Evolutionary conservation across 495 filamentous ascomycete species (phyloP).

Genomic region (Podospora comata): DNA sequence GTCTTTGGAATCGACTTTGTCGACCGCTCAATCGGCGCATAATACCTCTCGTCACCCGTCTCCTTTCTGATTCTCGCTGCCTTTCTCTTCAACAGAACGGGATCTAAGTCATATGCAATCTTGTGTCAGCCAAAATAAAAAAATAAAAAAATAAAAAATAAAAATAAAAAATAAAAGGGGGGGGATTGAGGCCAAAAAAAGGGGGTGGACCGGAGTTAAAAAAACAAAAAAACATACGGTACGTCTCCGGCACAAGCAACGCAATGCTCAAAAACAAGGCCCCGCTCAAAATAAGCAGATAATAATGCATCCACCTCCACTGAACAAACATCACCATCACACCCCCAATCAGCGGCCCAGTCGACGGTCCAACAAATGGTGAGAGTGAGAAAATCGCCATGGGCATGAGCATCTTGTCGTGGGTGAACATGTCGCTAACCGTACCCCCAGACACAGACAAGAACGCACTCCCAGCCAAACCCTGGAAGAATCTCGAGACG

Average conservation of each 20-base stretch:
- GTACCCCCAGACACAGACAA: slow-evolving; percentile 87
- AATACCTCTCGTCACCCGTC: slow-evolving; percentile 72
- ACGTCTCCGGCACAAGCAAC: slow-evolving; percentile 86
- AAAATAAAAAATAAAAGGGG: not conserved
- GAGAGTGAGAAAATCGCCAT: slow-evolving; percentile 67
- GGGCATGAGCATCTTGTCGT: slow-evolving; percentile 64
- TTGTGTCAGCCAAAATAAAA: not conserved
- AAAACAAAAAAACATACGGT: slow-evolving; percentile 54
- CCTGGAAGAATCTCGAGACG: slow-evolving; percentile 77
- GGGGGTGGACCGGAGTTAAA: not conserved
- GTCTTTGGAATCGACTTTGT: slow-evolving; percentile 68
- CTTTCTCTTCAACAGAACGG: slow-evolving; percentile 70
- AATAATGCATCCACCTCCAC: slow-evolving; percentile 93
- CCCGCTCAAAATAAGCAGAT: slow-evolving; percentile 75
- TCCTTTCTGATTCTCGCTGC: slow-evolving; percentile 67
- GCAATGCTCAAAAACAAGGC: slow-evolving; percentile 59
- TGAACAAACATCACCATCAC: slow-evolving; percentile 68
- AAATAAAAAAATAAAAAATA: not conserved
- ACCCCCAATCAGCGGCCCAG: slow-evolving; percentile 57
- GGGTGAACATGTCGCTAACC: slow-evolving; percentile 82
- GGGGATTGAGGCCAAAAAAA: not conserved
- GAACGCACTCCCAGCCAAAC: slow-evolving; percentile 82
- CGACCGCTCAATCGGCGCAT: slow-evolving; percentile 77
- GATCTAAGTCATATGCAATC: slow-evolving; percentile 30
- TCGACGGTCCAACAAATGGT: slow-evolving; percentile 69